These are phyloP conservation scores for Plasmopara viticola DNA, from an alignment of 352 stramenopile genomes.

Conservation along the genomic window DNA sequence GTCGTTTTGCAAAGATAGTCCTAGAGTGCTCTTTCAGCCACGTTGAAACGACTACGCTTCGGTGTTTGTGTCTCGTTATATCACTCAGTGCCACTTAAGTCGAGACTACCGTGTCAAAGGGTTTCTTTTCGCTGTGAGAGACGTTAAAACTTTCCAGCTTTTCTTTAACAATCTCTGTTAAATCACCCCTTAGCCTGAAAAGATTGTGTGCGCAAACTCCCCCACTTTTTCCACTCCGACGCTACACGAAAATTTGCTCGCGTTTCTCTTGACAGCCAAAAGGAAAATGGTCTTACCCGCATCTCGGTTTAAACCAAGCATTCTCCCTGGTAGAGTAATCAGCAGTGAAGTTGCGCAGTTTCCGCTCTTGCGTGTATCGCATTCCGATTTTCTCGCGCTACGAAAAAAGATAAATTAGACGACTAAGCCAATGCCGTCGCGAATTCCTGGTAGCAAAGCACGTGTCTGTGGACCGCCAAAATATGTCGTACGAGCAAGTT, in stretches of 20 bases:
- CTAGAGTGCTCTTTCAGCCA: constrained; percentile 74
- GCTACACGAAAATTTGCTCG: constrained; percentile 45
- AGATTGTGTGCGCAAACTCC: constrained; percentile 28
- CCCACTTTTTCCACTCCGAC: constrained; percentile 52
- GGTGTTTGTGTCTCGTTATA: background rate
- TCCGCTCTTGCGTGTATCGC: constrained; percentile 70
- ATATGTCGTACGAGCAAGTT: too few relatives aligned
- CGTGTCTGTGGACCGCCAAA: too few relatives aligned
- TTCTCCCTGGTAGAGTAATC: constrained; percentile 42
- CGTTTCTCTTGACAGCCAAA: constrained; percentile 27
- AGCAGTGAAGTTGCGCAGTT: constrained; percentile 42
- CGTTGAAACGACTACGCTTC: constrained; percentile 7
- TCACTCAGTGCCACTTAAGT: background rate
- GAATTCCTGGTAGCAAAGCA: too few relatives aligned
- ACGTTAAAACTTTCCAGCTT: constrained; percentile 21
- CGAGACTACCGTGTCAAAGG: background rate
- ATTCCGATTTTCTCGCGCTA: constrained; percentile 59
- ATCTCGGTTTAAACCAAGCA: constrained; percentile 50
- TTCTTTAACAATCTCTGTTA: constrained; percentile 13
- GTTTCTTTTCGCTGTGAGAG: constrained; percentile 29
- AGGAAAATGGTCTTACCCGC: constrained; percentile 47
- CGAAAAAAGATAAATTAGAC: too few relatives aligned
- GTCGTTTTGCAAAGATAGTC: constrained; percentile 38
- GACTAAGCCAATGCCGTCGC: constrained; percentile 41
- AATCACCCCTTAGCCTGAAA: constrained; percentile 17